Evolutionary conservation across 2,329 filamentous ascomycete species (phyloP).

Genomic region (Neurospora crassa): DNA sequence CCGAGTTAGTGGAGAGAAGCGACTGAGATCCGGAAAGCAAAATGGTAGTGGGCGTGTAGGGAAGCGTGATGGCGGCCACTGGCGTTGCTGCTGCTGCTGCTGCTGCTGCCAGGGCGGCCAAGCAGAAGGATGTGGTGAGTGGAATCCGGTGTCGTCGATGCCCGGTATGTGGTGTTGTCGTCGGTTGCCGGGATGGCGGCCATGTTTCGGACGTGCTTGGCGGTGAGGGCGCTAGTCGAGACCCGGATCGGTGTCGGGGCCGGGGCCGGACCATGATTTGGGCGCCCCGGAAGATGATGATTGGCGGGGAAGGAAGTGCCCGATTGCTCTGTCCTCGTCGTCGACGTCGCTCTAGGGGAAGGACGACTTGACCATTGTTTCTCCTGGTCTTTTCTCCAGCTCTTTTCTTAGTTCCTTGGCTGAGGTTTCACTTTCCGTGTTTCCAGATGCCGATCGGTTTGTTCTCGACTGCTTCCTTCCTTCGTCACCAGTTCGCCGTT

Average conservation of each 20-base stretch:
- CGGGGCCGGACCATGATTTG: neutral
- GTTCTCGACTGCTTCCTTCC: neutral
- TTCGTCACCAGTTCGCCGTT: neutral
- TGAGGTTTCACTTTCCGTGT: neutral
- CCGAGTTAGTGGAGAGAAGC: slow-evolving; percentile 23
- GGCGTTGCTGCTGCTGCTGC: neutral
- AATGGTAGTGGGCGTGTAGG: slow-evolving; percentile 70
- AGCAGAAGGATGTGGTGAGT: neutral
- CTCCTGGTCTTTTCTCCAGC: neutral
- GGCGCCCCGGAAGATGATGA: neutral
- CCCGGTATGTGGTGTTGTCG: neutral
- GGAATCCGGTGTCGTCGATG: neutral
- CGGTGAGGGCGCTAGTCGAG: neutral
- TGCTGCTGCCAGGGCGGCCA: neutral
- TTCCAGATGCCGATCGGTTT: neutral
- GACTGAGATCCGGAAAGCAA: slow-evolving; percentile 43
- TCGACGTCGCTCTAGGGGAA: neutral
- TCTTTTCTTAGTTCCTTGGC: neutral
- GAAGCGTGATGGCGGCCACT: slow-evolving; percentile 33
- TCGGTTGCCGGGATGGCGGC: neutral
- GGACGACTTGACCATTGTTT: neutral
- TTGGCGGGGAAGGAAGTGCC: neutral
- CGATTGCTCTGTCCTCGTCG: neutral
- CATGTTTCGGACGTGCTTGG: neutral
- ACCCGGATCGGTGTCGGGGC: neutral